Conservation (phyloP, 2,329 filamentous ascomycete genomes). For the Plenodomus biglobosus region DNA sequence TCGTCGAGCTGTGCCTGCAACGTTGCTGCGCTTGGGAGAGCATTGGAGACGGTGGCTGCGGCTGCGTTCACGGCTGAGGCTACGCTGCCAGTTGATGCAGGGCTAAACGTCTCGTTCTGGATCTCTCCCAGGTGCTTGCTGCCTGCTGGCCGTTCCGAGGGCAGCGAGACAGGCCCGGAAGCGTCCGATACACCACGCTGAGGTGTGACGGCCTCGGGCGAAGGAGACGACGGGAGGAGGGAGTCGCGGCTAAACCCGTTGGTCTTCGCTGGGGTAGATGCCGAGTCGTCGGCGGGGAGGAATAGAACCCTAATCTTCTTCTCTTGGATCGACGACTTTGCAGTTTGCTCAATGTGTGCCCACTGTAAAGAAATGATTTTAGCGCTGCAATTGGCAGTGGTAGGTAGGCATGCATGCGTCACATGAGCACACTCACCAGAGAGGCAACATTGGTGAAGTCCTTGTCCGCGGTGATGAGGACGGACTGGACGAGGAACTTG, state of each 20-base stretch:
- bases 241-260: constrained; percentile 40
- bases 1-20: constrained; percentile 72
- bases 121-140: constrained; percentile 47
- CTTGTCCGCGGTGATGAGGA: constrained; percentile 78
- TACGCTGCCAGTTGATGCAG: constrained; percentile 39
- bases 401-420: neutral
- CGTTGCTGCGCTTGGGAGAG: constrained; percentile 59
- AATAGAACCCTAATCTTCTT: constrained; percentile 94
- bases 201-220: constrained; percentile 54
- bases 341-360: constrained; percentile 69
- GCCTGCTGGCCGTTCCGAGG: constrained; percentile 43
- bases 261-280: constrained; percentile 35
- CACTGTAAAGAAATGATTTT: constrained; percentile 59
- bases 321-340: constrained; percentile 81
- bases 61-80: constrained; percentile 48
- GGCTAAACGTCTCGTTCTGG: constrained; percentile 45
- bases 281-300: constrained; percentile 62
- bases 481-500: constrained; percentile 96
- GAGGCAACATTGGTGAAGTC: constrained; percentile 78
- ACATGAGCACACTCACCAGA: constrained; percentile 62
- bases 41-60: constrained; percentile 53
- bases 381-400: constrained; percentile 1
- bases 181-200: constrained; percentile 41
- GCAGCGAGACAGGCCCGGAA: constrained; percentile 43
- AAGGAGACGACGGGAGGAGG: constrained; percentile 57